phyloP scores from a whole-genome alignment of 345 rosid genomes.

The Turritis glabra region DNA sequence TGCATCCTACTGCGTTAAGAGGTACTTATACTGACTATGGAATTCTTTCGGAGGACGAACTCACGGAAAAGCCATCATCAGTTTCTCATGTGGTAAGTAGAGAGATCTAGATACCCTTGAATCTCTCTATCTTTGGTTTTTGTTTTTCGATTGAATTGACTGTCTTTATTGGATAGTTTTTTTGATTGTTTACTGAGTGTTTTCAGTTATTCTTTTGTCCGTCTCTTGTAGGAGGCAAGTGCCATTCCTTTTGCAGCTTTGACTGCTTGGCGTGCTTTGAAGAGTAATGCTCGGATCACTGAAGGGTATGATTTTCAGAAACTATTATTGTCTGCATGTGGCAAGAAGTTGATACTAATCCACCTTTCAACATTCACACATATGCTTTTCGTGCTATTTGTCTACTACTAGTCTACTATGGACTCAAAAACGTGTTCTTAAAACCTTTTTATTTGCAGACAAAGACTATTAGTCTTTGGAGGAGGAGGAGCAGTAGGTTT shows the following conservation, averaged over 20 bases:
- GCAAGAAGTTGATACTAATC: not conserved
- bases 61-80: slow-evolving; percentile 68
- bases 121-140: not conserved
- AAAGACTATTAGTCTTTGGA: slow-evolving; percentile 74
- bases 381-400: slow-evolving; percentile 3
- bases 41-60: slow-evolving; percentile 79
- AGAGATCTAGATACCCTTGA: not conserved
- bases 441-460: slow-evolving; percentile 49
- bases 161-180: not conserved
- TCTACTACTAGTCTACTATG: not conserved
- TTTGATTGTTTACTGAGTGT: not conserved
- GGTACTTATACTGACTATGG: slow-evolving; percentile 93
- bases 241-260: slow-evolving; percentile 94
- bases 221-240: slow-evolving; percentile 72
- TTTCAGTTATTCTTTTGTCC: not conserved
- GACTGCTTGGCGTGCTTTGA: slow-evolving; percentile 97
- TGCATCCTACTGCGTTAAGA: slow-evolving; percentile 95
- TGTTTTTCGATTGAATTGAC: not conserved
- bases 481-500: slow-evolving; percentile 99
- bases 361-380: not conserved
- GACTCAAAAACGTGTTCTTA: not conserved
- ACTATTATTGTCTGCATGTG: not conserved
- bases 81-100: slow-evolving; percentile 68
- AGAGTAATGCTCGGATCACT: slow-evolving; percentile 78
- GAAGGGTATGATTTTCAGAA: slow-evolving; percentile 98